Evolutionary conservation across 495 filamentous ascomycete genomes (phyloP).

Genomic region (Clavariopsis aquatica): DNA sequence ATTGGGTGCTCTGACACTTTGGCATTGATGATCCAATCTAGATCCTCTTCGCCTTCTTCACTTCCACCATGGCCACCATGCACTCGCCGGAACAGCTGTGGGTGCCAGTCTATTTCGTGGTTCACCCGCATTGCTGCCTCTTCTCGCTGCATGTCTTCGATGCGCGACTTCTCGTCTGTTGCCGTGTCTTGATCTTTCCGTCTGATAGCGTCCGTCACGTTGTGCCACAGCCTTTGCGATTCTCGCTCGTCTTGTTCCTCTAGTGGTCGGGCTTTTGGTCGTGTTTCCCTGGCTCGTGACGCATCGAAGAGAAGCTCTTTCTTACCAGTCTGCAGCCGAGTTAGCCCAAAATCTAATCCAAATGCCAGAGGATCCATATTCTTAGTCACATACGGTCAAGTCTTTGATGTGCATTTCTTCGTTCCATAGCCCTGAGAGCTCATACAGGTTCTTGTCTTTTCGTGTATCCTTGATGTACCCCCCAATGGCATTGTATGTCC

Average conservation of each 20-base stretch:
- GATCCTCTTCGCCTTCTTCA: constrained; percentile 80
- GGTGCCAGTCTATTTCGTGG: constrained; percentile 86
- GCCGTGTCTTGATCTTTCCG: constrained; percentile 83
- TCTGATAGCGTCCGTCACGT: constrained; percentile 76
- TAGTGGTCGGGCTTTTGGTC: constrained; percentile 72
- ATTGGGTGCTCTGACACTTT: constrained; percentile 59
- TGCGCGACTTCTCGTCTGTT: constrained; percentile 91
- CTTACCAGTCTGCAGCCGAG: constrained; percentile 67
- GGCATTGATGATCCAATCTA: constrained; percentile 95
- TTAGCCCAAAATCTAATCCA: neutral
- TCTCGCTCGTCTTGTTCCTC: constrained; percentile 89
- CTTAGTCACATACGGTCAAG: constrained; percentile 63
- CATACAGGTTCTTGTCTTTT: constrained; percentile 81
- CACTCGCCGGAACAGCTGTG: constrained; percentile 76
- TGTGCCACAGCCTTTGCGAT: constrained; percentile 82
- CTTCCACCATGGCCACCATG: constrained; percentile 68
- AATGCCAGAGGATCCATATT: no score
- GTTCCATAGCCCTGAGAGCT: constrained; percentile 90
- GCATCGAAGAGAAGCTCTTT: constrained; percentile 91
- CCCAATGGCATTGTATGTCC: constrained; percentile 93
- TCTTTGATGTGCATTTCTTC: constrained; percentile 90
- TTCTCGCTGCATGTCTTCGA: constrained; percentile 87
- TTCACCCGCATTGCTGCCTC: constrained; percentile 81
- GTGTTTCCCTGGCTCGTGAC: constrained; percentile 68
- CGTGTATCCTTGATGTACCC: constrained; percentile 88